phyloP scores from a whole-genome alignment of 768 basidiomycete species.

The Xerocomus spinulosus region DNA sequence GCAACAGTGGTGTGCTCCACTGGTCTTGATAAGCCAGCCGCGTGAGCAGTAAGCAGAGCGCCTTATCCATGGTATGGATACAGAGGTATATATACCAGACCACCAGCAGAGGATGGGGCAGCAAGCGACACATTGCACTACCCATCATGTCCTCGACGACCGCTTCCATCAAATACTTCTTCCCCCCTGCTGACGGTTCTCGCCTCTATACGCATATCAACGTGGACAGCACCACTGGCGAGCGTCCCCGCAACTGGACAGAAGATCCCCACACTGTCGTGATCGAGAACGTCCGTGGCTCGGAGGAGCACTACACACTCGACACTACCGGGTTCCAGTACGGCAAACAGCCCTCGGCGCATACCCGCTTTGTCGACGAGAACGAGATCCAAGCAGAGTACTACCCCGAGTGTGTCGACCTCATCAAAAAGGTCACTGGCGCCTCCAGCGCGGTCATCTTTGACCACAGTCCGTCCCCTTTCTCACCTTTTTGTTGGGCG shows the following conservation, averaged over 20 bases:
- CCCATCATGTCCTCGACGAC: conserved; percentile 14
- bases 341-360: conserved; percentile 19
- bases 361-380: conserved; percentile 33
- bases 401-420: conserved; percentile 36
- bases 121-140: conserved; percentile 21
- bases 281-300: conserved; percentile 34
- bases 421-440: conserved; percentile 37
- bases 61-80: too few relatives aligned
- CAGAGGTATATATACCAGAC: background rate
- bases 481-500: background rate
- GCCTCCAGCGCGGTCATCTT: conserved; percentile 39
- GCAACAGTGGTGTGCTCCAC: too few relatives aligned
- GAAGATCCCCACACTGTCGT: conserved; percentile 11
- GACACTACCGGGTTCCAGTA: conserved; percentile 37
- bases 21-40: background rate
- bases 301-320: conserved; percentile 29
- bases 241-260: conserved; percentile 19
- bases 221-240: conserved; percentile 13
- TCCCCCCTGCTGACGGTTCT: conserved; percentile 17
- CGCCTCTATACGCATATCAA: conserved; percentile 16
- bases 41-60: background rate
- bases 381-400: conserved; percentile 35
- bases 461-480: conserved; percentile 38
- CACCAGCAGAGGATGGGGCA: background rate
- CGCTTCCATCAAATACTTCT: conserved; percentile 15